Evolutionary conservation across 1,284 basidiomycete species (phyloP), one percentile per base, ranked within the genome.

Genomic region (Athelia psychrophila): DNA sequence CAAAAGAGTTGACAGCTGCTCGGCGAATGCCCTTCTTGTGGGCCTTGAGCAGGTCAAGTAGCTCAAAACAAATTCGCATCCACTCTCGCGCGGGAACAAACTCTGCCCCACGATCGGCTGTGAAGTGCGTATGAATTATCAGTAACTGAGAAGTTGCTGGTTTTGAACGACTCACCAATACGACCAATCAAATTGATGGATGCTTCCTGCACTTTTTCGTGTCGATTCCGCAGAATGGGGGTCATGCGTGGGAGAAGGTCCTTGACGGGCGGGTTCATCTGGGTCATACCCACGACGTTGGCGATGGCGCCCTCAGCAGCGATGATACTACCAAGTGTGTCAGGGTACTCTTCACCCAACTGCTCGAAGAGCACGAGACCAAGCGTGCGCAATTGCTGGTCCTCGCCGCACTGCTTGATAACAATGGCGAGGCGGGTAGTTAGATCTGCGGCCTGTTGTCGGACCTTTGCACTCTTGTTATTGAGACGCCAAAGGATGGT

Each of bases 191-290:
- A 81, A 74, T 99, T 99, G 76, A 99, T 99, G 2, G 94, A 98
- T 1, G 97, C 95, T 70, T 99, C 97, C 70, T 99, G 97, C 58
- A 99, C 97, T 70, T 99, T 99, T 71, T 99, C 97, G 70, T 99
- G 97, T 67, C 97, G 84, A 70, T 99, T 99, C 60, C 96, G 90
- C 54, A 99, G 78, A 74, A 99, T 99, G 2, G 97, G 97, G 1
- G 96, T 99, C 96, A 99, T 98, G 55, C 97, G 93, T 19, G 97
- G 97, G 36, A 99, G 92, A 95, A 99, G 85, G 78, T 99, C 97
- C 72, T 99, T 99, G 47, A 99, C 95, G 0, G 95, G 97, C 18
- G 97, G 97, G 69, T 97, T 98, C 97, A 99, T 99, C 71, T 98
- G 94, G 12, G 96, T 98, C 97, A 99, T 99, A 74, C 97, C 97